Conservation (phyloP, 768 basidiomycete species). For the Serendipita sp. region DNA sequence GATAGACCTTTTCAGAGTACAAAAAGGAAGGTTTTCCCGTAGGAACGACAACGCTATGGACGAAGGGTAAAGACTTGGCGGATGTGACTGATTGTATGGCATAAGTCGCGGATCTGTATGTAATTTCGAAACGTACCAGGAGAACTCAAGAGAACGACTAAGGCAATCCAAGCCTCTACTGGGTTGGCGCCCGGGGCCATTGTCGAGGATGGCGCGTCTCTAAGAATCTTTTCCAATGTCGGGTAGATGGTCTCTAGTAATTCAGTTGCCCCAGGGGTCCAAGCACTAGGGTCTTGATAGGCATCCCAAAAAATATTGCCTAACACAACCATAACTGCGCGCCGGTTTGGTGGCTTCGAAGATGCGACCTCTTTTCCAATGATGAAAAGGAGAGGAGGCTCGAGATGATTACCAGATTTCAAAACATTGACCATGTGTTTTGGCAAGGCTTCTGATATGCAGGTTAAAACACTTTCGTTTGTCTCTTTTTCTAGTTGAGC, state of each 20-base stretch:
- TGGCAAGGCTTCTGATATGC: constrained; percentile 39
- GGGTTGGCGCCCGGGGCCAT: constrained; percentile 12
- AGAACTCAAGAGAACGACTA: constrained; percentile 30
- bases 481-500: constrained; percentile 52
- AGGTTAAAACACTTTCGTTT: constrained; percentile 45
- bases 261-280: background rate
- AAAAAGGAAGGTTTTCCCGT: constrained; percentile 69
- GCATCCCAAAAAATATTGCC: constrained; percentile 45
- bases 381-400: constrained; percentile 29
- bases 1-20: constrained; percentile 75
- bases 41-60: constrained; percentile 14
- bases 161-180: constrained; percentile 26
- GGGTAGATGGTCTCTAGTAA: background rate
- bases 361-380: constrained; percentile 60
- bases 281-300: background rate
- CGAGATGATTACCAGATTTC: constrained; percentile 24
- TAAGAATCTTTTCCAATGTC: background rate
- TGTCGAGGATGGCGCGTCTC: background rate
- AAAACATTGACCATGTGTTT: constrained; percentile 46
- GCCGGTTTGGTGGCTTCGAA: constrained; percentile 42
- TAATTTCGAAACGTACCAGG: background rate
- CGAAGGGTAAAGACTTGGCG: background rate
- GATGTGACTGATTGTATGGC: constrained; percentile 13
- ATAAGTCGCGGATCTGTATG: background rate
- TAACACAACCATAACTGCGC: constrained; percentile 45